A percentile compares a stretch with the other conserved stretches of the same genome.
Evolutionary conservation across 306 rosid genomes (phyloP).

Genomic region (Dicorynia guianensis): DNA sequence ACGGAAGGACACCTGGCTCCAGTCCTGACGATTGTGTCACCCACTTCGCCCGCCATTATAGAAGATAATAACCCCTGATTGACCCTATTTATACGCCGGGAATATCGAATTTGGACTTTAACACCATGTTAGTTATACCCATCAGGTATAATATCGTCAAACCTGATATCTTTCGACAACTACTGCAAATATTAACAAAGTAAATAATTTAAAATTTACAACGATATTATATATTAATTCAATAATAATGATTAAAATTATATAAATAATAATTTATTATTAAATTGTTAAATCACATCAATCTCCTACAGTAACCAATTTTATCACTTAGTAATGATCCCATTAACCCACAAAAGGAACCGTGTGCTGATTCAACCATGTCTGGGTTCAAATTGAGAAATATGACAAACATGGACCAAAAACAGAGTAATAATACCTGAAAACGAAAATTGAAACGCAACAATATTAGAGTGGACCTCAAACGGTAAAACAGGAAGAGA

Average conservation of each 20-base stretch:
- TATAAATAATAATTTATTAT: no score
- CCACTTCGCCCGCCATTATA: no score
- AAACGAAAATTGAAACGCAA: not conserved
- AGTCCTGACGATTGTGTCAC: no score
- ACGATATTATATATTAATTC: no score
- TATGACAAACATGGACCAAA: not conserved
- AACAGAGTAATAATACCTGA: not conserved
- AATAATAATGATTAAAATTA: no score
- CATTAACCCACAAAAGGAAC: not conserved
- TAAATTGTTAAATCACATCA: no score
- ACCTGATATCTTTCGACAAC: no score
- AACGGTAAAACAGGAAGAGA: constrained; percentile 29
- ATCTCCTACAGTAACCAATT: not conserved
- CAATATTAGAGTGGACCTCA: constrained; percentile 23
- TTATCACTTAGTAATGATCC: no score
- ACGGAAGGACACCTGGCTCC: no score
- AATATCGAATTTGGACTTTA: constrained; percentile 13
- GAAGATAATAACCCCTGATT: no score
- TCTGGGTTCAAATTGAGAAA: not conserved
- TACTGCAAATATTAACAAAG: no score
- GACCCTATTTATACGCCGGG: constrained; percentile 23
- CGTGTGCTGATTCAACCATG: constrained; percentile 25
- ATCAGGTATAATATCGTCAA: not conserved
- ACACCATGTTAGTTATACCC: not conserved
- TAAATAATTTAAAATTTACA: no score